phyloP scores from a whole-genome alignment of 176 grass and related monocot species.

The Panicum miliaceum region DNA sequence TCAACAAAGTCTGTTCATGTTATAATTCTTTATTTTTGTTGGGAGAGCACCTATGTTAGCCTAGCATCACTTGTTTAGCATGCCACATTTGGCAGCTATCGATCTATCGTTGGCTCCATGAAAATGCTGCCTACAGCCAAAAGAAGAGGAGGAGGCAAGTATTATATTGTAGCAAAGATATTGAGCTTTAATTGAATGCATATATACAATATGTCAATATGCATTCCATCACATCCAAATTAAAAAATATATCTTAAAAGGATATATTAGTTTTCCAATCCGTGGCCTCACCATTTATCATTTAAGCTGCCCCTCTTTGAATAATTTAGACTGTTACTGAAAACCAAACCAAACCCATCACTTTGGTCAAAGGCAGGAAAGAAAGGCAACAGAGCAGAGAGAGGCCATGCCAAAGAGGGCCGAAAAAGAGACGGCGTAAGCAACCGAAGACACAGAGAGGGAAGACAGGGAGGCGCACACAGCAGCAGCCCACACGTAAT shows the following conservation, averaged over 20 bases:
- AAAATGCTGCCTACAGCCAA: not conserved
- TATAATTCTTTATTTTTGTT: not conserved
- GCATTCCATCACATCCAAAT: not conserved
- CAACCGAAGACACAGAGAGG: not conserved
- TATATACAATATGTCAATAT: not conserved
- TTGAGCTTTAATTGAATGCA: not conserved
- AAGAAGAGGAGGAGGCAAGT: too few species aligned
- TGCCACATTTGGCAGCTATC: constrained; percentile 14
- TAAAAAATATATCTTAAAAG: not conserved
- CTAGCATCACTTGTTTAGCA: not conserved
- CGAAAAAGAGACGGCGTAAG: not conserved
- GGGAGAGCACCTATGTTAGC: not conserved
- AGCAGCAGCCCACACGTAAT: constrained; percentile 36
- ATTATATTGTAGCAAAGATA: not conserved
- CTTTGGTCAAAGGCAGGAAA: constrained; percentile 44
- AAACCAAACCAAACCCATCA: constrained; percentile 45
- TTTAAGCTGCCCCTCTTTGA: constrained; percentile 11
- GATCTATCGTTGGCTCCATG: not conserved
- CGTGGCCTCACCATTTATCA: not conserved
- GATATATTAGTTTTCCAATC: not conserved
- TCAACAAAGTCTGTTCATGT: not conserved
- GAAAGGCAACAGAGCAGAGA: not conserved
- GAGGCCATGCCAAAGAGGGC: constrained; percentile 11
- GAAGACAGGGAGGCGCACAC: not conserved
- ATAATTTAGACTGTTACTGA: not conserved